phyloP scores from a whole-genome alignment of 2,329 filamentous ascomycete species.

The Pezicula rhizophila region DNA sequence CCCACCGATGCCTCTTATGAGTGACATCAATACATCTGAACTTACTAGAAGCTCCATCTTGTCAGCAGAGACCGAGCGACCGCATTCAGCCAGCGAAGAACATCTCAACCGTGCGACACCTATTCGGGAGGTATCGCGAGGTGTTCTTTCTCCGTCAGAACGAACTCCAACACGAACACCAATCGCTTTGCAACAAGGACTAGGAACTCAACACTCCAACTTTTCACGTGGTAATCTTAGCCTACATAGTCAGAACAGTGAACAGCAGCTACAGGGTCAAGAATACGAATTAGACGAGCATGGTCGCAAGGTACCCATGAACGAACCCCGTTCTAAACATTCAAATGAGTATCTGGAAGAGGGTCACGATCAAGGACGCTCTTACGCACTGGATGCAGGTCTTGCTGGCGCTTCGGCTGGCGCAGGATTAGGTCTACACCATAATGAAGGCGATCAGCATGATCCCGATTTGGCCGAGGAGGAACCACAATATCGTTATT shows the following conservation, averaged over 20 bases:
- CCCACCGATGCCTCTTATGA: constrained; percentile 82
- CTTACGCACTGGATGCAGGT: constrained; percentile 19
- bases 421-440: constrained; percentile 32
- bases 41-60: constrained; percentile 82
- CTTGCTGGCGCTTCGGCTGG: constrained; percentile 25
- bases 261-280: constrained; percentile 34
- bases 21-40: constrained; percentile 79
- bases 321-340: constrained; percentile 8
- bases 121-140: constrained; percentile 57
- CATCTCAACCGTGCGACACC: constrained; percentile 37
- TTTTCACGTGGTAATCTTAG: constrained; percentile 41
- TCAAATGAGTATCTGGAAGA: constrained; percentile 4
- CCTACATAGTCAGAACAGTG: constrained; percentile 35
- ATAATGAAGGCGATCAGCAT: constrained; percentile 19
- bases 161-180: constrained; percentile 57
- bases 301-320: constrained; percentile 26
- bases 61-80: constrained; percentile 71
- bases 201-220: constrained; percentile 59
- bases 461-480: constrained; percentile 21
- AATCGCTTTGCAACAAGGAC: constrained; percentile 45
- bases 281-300: constrained; percentile 29
- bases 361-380: constrained; percentile 18
- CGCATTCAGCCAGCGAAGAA: constrained; percentile 61
- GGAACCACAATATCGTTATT: constrained; percentile 33
- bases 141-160: constrained; percentile 53